Base-by-base conservation (phyloP, 164 flowering plant species). In the Piper betle region DNA sequence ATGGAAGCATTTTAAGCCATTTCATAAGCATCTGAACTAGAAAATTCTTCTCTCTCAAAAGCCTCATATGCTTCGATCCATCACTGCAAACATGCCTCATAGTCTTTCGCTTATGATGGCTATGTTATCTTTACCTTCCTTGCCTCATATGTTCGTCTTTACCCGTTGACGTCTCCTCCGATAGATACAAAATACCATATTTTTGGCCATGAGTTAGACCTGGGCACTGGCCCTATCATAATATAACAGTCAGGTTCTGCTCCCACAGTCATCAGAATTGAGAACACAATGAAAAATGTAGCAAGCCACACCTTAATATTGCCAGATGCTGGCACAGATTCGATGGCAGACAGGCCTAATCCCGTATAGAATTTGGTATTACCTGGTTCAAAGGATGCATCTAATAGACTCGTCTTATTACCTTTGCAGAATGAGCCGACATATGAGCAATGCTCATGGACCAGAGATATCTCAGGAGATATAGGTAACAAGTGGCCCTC, bases 401-500 rank as follows among this genome's bases (percentile, higher is more conserved):
- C 69, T 10, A 76, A 64, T 58, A 67, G 71, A 20, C 62, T 69
- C 70, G 72, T 79, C 48, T 52, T 57, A 60, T 67, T 69, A 62
- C 59, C 72, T 62, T 69, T 72, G 70, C 99, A 93, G 67, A 73
- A 90, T 57, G 96, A 82, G 64, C 96, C 97, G n/a, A 80, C 64
- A 73, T 93, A 93, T 4, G 89, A 79, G 74, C 97, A 93, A 64
- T 84, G 96, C 67, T 90, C 99, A 41, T 70, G 73, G 3, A 74
- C 81, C 42, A 93, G 70, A 55, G 97, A 82, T 69, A 93, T 86
- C 73, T 85, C 82, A 39, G 99, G 97, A 37, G 92, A 83, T 62
- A 81, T 80, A 43, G 99, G 99, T 65, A 93, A 62, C 62, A 93
- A 71, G 69, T 93, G 99, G 50, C 99, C 99, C 77, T 93, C 99